Conservation (phyloP, 805 yeast species). For the Debaryomyces castellii region DNA sequence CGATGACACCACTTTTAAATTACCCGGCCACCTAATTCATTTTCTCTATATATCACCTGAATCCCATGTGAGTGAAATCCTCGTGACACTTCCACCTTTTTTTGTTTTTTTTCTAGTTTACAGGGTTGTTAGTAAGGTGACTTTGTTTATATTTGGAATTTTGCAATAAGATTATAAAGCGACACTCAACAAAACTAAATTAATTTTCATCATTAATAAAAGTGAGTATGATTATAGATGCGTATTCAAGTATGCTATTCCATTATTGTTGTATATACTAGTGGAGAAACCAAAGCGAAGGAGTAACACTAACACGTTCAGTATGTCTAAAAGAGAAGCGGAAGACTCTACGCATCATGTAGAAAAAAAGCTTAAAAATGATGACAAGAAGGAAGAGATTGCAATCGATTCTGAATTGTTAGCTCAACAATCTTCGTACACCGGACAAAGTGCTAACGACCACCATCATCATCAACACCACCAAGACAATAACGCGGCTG, state of each 20-base stretch:
- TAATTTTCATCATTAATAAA: neutral
- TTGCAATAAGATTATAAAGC: slow-evolving; percentile 4
- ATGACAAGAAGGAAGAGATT: slow-evolving; percentile 15
- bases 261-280: neutral
- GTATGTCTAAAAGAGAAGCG: slow-evolving; percentile 22
- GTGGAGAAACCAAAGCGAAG: neutral
- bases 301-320: neutral
- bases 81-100: slow-evolving; percentile 20
- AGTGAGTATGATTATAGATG: slow-evolving; percentile 1
- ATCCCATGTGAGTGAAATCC: slow-evolving; percentile 25
- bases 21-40: slow-evolving; percentile 13
- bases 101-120: slow-evolving; percentile 5
- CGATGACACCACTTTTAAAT: slow-evolving; percentile 7
- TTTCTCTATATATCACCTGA: slow-evolving; percentile 25
- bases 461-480: slow-evolving; percentile 4
- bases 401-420: slow-evolving; percentile 45
- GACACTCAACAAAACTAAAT: neutral
- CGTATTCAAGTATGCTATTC: neutral
- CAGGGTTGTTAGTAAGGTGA: neutral
- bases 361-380: slow-evolving; percentile 15
- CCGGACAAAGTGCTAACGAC: slow-evolving; percentile 16
- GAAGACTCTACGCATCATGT: slow-evolving; percentile 10
- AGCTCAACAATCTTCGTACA: slow-evolving; percentile 38
- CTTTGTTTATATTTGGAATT: slow-evolving; percentile 1
- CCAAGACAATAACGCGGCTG: slow-evolving; percentile 22